Evolutionary conservation across 306 rosid genomes (phyloP), one percentile per base, ranked within the genome.

Genomic region (Cucurbita pepo): DNA sequence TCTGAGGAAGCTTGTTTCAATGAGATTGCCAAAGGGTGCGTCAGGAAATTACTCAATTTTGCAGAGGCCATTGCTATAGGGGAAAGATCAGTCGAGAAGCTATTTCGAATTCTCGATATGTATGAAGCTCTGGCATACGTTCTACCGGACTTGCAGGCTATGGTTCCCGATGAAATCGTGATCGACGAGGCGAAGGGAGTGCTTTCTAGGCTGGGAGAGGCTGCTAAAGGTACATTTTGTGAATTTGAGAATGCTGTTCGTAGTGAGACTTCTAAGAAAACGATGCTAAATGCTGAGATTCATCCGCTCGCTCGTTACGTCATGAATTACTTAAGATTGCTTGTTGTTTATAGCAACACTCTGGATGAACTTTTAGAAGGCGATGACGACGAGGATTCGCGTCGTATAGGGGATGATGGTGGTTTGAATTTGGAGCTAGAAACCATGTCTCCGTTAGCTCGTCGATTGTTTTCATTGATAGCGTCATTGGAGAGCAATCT

Each of bases 281-380:
- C 92, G 0, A 89, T 89, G 77, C 64, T 85, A 19, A 88, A 84
- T 2, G 97, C 97, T 41, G 99, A 89, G 77, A 84, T 94, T 82
- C 99, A 94, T 72, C 99, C 99, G 1, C 75, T 94, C 79, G 83
- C 91, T 18, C 92, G 99, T 45, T 94, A 94, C 69, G 99, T 94
- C 47, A 91, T 94, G 99, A 94, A 94, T 79, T 94, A 94, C 78
- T 78, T 86, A 76, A 89, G 79, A 66, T 77, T 94, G 89, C 88
- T 94, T 70, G 96, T 88, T 77, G 99, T 87, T 83, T 94, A 94
- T 75, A 79, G 88, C 19, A 84, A 78, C 8, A 78, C 97, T 12
- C 82, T 91, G 76, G 85, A 94, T 74, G 79, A 78, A 0, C 92
- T 94, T 69, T 75, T 94, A 76, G 87, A 89, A 66, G 58, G 52